Evolutionary conservation across 2,329 filamentous ascomycete species (phyloP).

Genomic region (Xylaria sp.): DNA sequence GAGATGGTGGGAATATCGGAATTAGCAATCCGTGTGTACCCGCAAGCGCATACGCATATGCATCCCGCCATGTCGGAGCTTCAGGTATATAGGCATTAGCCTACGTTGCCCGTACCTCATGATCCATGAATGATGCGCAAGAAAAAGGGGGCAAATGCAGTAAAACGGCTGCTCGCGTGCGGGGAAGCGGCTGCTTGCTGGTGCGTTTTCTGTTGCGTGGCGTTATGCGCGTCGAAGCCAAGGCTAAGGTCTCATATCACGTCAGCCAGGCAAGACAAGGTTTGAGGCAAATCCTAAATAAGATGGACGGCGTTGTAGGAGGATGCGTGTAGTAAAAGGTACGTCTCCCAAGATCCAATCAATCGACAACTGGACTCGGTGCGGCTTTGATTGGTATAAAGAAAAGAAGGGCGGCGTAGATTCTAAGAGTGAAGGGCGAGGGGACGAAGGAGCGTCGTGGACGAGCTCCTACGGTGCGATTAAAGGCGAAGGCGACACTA

Average conservation of each 20-base stretch:
- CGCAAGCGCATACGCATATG: constrained; percentile 1
- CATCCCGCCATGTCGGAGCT: constrained; percentile 10
- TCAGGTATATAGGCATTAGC: not conserved
- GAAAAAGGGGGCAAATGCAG: constrained; percentile 6
- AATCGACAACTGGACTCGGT: constrained; percentile 1
- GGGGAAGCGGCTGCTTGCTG: constrained; percentile 31
- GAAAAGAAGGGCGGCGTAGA: not conserved
- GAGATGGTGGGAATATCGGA: constrained; percentile 1
- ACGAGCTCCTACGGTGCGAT: not conserved
- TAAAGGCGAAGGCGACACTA: not conserved
- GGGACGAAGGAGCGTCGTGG: not conserved
- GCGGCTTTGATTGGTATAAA: not conserved
- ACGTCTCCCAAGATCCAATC: constrained; percentile 10
- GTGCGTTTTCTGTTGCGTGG: constrained; percentile 20
- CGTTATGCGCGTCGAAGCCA: constrained; percentile 18
- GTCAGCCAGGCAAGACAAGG: constrained; percentile 23
- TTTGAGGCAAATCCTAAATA: not conserved
- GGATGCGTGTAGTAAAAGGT: not conserved
- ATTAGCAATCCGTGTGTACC: not conserved
- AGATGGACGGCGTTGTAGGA: constrained; percentile 4
- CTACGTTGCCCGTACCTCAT: not conserved
- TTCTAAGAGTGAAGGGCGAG: not conserved
- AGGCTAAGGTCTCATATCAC: constrained; percentile 11
- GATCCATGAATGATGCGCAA: not conserved
- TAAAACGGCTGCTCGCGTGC: constrained; percentile 22